Evolutionary conservation across 257 asterid genomes (phyloP).

Genomic region (Solanum gandarillasii): DNA sequence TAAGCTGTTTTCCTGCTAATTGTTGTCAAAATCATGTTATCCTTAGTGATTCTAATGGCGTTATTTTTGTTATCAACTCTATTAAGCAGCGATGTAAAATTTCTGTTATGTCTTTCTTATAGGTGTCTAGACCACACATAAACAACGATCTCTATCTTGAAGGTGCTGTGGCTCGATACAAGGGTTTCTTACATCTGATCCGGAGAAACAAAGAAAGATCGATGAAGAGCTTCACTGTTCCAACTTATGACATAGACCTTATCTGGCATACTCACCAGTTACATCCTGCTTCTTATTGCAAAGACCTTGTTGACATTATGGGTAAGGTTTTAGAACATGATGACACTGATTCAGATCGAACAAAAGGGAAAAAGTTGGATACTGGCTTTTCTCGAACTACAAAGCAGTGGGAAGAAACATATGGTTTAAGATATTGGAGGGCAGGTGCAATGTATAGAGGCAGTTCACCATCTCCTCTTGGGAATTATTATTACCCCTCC

Average conservation of each 20-base stretch:
- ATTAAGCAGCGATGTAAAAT: not conserved
- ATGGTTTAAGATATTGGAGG: conserved; percentile 81
- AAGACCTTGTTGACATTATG: conserved; percentile 59
- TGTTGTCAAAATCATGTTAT: not conserved
- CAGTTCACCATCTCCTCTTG: conserved; percentile 56
- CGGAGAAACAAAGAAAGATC: conserved; percentile 69
- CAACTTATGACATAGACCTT: conserved; percentile 95
- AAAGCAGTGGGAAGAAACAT: conserved; percentile 66
- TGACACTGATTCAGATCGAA: conserved; percentile 91
- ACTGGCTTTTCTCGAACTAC: conserved; percentile 75
- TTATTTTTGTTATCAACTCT: not conserved
- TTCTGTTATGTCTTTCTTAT: not conserved
- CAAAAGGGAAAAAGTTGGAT: conserved; percentile 83
- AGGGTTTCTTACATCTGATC: conserved; percentile 84
- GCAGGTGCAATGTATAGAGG: conserved; percentile 98
- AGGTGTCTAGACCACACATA: conserved; percentile 70
- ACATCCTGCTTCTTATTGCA: conserved; percentile 71
- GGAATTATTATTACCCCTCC: conserved; percentile 33
- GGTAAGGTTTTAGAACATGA: conserved; percentile 89
- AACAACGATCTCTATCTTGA: conserved; percentile 47
- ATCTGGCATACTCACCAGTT: conserved; percentile 98
- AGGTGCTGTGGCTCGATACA: conserved; percentile 91
- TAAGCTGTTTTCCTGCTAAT: not conserved
- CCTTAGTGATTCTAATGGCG: not conserved
- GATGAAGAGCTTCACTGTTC: conserved; percentile 81